Conservation (phyloP, 768 basidiomycete genomes). For the Mycena alexandri region DNA sequence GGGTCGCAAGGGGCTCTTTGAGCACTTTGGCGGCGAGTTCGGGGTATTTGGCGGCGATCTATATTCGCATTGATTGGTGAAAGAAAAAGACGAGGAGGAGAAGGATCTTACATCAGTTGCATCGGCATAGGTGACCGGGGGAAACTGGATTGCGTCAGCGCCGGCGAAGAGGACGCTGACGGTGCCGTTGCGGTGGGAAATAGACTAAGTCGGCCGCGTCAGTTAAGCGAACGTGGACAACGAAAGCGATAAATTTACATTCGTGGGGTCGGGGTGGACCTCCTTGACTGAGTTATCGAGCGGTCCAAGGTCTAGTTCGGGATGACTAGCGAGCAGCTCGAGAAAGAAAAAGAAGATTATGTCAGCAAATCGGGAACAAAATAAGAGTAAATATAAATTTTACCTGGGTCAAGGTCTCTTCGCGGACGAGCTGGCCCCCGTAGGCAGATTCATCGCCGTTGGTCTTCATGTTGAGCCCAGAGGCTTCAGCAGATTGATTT, state of each 20-base stretch:
- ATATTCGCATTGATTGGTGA: background rate
- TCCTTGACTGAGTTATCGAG: conserved; percentile 21
- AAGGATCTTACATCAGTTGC: conserved; percentile 51
- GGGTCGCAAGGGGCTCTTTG: conserved; percentile 45
- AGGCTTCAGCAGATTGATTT: conserved; percentile 18
- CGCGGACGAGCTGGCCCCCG: background rate
- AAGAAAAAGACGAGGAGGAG: conserved; percentile 1
- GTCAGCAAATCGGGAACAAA: background rate
- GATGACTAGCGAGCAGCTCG: conserved; percentile 30
- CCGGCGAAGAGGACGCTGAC: conserved; percentile 8
- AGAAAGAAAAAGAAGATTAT: background rate
- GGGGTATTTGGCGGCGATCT: conserved; percentile 52
- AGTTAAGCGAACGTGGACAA: no score
- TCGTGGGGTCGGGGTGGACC: background rate
- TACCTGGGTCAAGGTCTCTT: conserved; percentile 34
- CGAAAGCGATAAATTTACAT: background rate
- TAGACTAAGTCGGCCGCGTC: background rate
- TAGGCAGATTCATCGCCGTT: background rate
- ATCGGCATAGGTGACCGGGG: conserved; percentile 53
- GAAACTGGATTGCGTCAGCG: conserved; percentile 37
- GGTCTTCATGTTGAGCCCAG: conserved; percentile 2
- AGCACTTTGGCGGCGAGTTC: conserved; percentile 51
- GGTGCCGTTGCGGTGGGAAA: background rate
- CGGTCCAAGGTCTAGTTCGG: conserved; percentile 23
- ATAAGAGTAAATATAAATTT: background rate